Conservation (phyloP, 2,329 filamentous ascomycete species). For the Penicillium sp. region DNA sequence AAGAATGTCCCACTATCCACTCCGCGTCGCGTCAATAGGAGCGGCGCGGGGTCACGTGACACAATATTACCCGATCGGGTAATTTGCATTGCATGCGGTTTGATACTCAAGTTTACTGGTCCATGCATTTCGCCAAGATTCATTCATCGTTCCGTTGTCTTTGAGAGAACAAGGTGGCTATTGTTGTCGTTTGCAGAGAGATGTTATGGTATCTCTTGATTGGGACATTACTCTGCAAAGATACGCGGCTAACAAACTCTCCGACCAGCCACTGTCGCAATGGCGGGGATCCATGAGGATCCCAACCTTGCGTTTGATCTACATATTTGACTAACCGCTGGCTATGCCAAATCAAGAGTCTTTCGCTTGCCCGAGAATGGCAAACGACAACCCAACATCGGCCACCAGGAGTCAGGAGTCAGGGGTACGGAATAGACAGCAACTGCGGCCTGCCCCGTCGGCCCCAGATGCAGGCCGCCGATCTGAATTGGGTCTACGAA, state of each 20-base stretch:
- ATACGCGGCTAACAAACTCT: neutral
- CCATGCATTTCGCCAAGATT: neutral
- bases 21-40: slow-evolving; percentile 16
- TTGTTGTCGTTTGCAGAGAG: neutral
- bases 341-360: neutral
- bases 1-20: neutral
- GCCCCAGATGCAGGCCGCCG: neutral
- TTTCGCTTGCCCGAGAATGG: neutral
- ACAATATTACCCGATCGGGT: neutral
- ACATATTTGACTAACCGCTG: neutral
- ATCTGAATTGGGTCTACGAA: slow-evolving; percentile 14
- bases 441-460: neutral
- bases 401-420: neutral
- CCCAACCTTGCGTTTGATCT: slow-evolving; percentile 3
- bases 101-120: neutral
- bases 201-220: neutral
- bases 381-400: no score
- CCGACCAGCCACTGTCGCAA: neutral
- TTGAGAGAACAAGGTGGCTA: neutral
- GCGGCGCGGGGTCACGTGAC: slow-evolving; percentile 23
- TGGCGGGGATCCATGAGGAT: slow-evolving; percentile 1
- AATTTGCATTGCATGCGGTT: neutral
- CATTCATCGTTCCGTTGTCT: neutral
- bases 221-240: no score
- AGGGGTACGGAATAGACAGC: slow-evolving; percentile 3